Evolutionary conservation across 352 stramenopile genomes (phyloP), one percentile per base, ranked within the genome.

Genomic region (Phytophthora melonis): DNA sequence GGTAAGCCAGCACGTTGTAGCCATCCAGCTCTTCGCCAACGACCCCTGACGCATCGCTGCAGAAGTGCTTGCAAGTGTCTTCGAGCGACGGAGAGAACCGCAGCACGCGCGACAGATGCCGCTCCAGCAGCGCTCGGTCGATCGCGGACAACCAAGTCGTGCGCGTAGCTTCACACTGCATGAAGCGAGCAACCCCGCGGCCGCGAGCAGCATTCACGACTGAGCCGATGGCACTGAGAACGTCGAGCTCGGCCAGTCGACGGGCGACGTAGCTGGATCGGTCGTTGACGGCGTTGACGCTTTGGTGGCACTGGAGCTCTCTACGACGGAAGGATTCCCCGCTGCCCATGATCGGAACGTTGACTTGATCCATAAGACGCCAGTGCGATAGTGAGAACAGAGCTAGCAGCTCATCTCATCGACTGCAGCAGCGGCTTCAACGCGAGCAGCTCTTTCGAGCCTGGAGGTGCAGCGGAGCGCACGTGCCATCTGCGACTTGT

Each of bases 211-310:
- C 58, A 32, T 73, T 68, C 8, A 73, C 39, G 19, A 73, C 52
- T 2, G 50, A 23, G 27, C 66, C 66, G 41, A 73, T 34, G 0
- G 52, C 58, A 45, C 58, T 68, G 39, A 68, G 41, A 8, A 58
- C 39, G 30, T 73, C 66, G 27, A 68, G 32, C 56, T 73, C 66
- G 10, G 21, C 45, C 50, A 73, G n/a, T 41, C 13, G 66, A 19
- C 66, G 66, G 34, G 27, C 66, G 8, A n/a, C 10, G 59, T 73
- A 73, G 66, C 66, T 73, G 25, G 66, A 62, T 41, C 66, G 50
- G 43, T 73, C 66, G 39, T 73, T 73, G 25, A 63, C 34, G 3
- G 21, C 9, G 19, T 21, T 68, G 25, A 39, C 39, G 19, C 58
- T 58, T 9, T 59, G 25, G 45, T 68, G 66, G 11, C 52, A 68